These are phyloP conservation scores for Quercus alba DNA, from an alignment of 306 rosid genomes.

Conservation along the genomic window DNA sequence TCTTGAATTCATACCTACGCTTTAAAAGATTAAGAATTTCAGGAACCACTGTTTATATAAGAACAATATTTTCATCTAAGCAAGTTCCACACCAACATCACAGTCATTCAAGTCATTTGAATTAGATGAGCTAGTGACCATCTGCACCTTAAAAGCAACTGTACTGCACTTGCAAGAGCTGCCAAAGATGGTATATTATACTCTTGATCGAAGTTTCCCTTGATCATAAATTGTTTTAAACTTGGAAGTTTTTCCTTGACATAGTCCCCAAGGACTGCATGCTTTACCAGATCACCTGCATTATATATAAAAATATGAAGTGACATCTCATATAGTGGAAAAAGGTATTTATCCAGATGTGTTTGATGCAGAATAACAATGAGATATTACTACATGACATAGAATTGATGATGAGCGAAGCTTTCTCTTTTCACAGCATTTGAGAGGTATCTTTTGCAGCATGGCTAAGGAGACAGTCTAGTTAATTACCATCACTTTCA, in stretches of 20 bases:
- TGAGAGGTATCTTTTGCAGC: too few species aligned
- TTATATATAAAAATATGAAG: not conserved
- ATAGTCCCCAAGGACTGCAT: conserved; percentile 59
- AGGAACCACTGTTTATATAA: not conserved
- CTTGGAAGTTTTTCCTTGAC: conserved; percentile 68
- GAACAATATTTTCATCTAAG: conserved; percentile 5
- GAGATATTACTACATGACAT: too few species aligned
- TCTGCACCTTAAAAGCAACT: conserved; percentile 63
- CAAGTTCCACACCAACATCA: conserved; percentile 4
- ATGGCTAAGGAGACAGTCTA: too few species aligned
- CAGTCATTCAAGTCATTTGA: conserved; percentile 1
- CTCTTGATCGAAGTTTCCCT: conserved; percentile 40
- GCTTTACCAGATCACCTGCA: conserved; percentile 63
- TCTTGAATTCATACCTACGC: conserved; percentile 75
- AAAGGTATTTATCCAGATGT: not conserved
- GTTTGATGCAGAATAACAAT: too few species aligned
- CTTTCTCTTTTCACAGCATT: too few species aligned
- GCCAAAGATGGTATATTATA: conserved; percentile 71
- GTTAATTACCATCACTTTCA: too few species aligned
- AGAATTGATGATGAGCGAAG: too few species aligned
- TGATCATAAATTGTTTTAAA: conserved; percentile 50
- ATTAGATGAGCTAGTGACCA: conserved; percentile 10
- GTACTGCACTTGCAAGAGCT: conserved; percentile 73
- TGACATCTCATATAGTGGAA: not conserved
- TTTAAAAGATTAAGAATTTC: conserved; percentile 8